A percentile compares a stretch with the other conserved stretches of the same genome.
Conservation (phyloP, 2,329 filamentous ascomycete species). For the Verticillium alfalfae region DNA sequence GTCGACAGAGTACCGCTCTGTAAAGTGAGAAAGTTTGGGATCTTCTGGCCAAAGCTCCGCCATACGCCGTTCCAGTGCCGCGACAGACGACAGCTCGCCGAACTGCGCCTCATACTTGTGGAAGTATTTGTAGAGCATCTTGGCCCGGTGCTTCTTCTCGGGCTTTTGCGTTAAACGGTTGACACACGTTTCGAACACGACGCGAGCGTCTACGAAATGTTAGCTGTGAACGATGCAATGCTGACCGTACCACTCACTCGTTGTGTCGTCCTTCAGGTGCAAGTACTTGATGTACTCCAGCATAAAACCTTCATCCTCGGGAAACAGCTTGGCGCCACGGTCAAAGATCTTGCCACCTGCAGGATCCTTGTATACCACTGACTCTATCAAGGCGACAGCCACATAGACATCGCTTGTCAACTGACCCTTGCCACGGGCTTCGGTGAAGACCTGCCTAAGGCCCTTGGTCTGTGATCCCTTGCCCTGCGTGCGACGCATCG, state of each 20-base stretch:
- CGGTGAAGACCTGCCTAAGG: conserved; percentile 80
- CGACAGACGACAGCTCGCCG: conserved; percentile 85
- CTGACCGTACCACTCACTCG: conserved; percentile 58
- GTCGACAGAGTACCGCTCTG: conserved; percentile 65
- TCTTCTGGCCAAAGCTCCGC: conserved; percentile 88
- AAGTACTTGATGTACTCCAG: conserved; percentile 95
- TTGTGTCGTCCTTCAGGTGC: conserved; percentile 86
- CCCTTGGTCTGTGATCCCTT: conserved; percentile 62
- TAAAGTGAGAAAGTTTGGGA: conserved; percentile 68
- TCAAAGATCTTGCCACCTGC: conserved; percentile 95
- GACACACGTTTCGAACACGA: conserved; percentile 93
- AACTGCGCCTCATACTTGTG: conserved; percentile 94
- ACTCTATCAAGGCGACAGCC: conserved; percentile 86
- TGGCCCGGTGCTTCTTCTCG: conserved; percentile 68
- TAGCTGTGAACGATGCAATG: conserved; percentile 7
- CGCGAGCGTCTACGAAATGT: conserved; percentile 67
- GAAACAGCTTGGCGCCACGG: conserved; percentile 86
- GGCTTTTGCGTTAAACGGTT: conserved; percentile 74
- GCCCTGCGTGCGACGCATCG: conserved; percentile 91
- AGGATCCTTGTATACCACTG: conserved; percentile 90
- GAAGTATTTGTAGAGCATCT: conserved; percentile 83
- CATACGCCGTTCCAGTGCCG: conserved; percentile 89
- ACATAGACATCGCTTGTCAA: conserved; percentile 94
- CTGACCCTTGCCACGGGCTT: conserved; percentile 80
- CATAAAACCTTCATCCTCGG: conserved; percentile 87